Base-by-base conservation (phyloP, 2,329 filamentous ascomycete genomes). In the Macroventuria anomochaeta region DNA sequence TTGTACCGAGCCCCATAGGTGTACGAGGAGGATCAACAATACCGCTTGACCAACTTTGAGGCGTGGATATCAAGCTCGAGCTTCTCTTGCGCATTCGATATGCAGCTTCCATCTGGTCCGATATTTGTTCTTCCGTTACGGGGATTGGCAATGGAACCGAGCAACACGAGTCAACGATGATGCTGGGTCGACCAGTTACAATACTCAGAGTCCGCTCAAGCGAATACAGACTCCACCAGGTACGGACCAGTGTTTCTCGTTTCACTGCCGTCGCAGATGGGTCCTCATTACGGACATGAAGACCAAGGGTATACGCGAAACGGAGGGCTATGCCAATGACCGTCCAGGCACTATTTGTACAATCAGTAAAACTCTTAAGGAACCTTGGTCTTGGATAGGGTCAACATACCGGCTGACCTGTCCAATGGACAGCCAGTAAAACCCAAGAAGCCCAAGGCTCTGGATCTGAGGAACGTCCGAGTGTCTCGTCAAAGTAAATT, bases 151-250 rank as follows among this genome's bases (percentile, higher is more conserved):
- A 36, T 4, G 73, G 74, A 1, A 71, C 64, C 6, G 71, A 76
- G 46, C 71, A 75, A 46, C 61, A 66, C 10, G 62, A 63, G 41
- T 75, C 71, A 7, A 72, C 65, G 15, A 77, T 67, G 7, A 69
- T 68, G 33, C 71, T 74, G 13, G 76, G 73, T n/a, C 76, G 72
- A 2, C 76, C 76, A 3, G 73, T 76, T 10, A 77, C 68, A 17
- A 73, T 59, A 34, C 69, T 69, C 7, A 78, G 67, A 4, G 73
- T 67, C n/a, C 70, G 68, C 51, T 78, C 76, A 15, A 76, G 59
- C 7, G 67, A 71, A 53, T 73, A 76, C 11, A 78, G 50, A 38
- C 74, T 74, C 73, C 76, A 77, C 76, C 76, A 79, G 12, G 74
- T 68, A 18, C 71, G 70, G 3, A 74, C 65, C 41, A 76, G 56